These are phyloP conservation scores for Leucocoprinus birnbaumii DNA, from an alignment of 768 basidiomycete species.

Conservation along the genomic window DNA sequence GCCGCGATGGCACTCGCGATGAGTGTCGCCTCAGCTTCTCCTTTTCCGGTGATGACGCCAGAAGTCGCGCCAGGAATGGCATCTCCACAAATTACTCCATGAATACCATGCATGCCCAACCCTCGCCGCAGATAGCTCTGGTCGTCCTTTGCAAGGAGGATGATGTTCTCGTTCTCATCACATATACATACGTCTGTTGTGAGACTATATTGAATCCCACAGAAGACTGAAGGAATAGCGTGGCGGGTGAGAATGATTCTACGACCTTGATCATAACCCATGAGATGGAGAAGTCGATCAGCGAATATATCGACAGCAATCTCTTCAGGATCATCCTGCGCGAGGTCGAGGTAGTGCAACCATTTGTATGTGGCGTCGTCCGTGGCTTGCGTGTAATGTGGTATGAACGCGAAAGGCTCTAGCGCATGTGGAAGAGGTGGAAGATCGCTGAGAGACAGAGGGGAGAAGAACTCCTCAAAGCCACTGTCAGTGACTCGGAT, in stretches of 20 bases:
- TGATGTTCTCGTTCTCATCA: conserved; percentile 2
- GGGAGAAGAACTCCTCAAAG: not conserved
- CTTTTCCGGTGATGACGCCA: not conserved
- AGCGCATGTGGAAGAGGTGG: not conserved
- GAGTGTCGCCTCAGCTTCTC: not conserved
- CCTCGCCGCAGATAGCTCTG: not conserved
- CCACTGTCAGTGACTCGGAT: not conserved
- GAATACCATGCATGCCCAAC: not conserved
- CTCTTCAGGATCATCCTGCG: not conserved
- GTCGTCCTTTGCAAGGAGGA: conserved; percentile 1
- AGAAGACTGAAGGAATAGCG: conserved; percentile 2
- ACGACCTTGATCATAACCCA: conserved; percentile 2
- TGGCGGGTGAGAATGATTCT: conserved; percentile 6
- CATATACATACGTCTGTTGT: not conserved
- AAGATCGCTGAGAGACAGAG: conserved; percentile 1
- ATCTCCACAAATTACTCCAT: not conserved
- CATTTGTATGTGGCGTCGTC: conserved; percentile 1
- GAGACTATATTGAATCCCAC: conserved; percentile 2
- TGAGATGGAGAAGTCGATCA: not conserved
- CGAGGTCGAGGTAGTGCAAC: conserved; percentile 6
- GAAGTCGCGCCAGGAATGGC: too few relatives aligned
- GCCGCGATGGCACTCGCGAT: conserved; percentile 1
- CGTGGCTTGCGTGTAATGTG: not conserved
- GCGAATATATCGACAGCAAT: not conserved
- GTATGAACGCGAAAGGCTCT: not conserved